These are phyloP conservation scores for Lodderomyces elongisporus DNA, from an alignment of 1,139 yeast species.

Conservation along the genomic window DNA sequence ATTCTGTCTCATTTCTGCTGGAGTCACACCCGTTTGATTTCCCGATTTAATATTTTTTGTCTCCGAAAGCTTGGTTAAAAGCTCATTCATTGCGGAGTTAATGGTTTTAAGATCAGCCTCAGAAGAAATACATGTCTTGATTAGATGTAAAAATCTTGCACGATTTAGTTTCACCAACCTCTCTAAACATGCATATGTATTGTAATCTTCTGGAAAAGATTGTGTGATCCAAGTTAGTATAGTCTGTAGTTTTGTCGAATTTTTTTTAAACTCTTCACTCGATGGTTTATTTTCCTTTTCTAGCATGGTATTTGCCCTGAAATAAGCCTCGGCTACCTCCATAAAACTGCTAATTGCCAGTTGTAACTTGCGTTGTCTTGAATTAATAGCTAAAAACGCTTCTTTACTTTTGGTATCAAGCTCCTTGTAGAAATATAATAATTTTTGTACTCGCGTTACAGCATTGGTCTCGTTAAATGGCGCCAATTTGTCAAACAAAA, in stretches of 20 bases:
- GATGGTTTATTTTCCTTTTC: slow-evolving; percentile 33
- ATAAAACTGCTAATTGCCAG: slow-evolving; percentile 35
- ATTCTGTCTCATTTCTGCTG: slow-evolving; percentile 46
- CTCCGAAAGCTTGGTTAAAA: slow-evolving; percentile 50
- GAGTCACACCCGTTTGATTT: slow-evolving; percentile 22
- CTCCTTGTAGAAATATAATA: slow-evolving; percentile 43
- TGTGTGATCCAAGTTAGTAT: slow-evolving; percentile 62
- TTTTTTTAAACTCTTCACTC: slow-evolving; percentile 16
- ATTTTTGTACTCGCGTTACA: slow-evolving; percentile 45
- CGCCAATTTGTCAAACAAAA: slow-evolving; percentile 55
- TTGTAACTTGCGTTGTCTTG: slow-evolving; percentile 61
- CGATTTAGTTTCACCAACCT: slow-evolving; percentile 52
- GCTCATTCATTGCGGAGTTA: slow-evolving; percentile 56
- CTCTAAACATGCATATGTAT: slow-evolving; percentile 45
- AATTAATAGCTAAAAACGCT: slow-evolving; percentile 64
- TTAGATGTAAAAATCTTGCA: slow-evolving; percentile 50
- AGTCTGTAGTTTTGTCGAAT: slow-evolving; percentile 42
- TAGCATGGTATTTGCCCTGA: slow-evolving; percentile 26
- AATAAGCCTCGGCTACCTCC: slow-evolving; percentile 28
- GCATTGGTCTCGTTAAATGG: slow-evolving; percentile 49
- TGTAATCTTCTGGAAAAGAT: slow-evolving; percentile 50
- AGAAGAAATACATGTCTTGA: slow-evolving; percentile 50
- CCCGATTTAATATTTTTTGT: slow-evolving; percentile 41
- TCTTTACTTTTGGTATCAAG: slow-evolving; percentile 57
- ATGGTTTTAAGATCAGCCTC: slow-evolving; percentile 60